Evolutionary conservation across 805 yeast species (phyloP), one percentile per base, ranked within the genome.

Genomic region (Vanderwaltozyma verrucispora): DNA sequence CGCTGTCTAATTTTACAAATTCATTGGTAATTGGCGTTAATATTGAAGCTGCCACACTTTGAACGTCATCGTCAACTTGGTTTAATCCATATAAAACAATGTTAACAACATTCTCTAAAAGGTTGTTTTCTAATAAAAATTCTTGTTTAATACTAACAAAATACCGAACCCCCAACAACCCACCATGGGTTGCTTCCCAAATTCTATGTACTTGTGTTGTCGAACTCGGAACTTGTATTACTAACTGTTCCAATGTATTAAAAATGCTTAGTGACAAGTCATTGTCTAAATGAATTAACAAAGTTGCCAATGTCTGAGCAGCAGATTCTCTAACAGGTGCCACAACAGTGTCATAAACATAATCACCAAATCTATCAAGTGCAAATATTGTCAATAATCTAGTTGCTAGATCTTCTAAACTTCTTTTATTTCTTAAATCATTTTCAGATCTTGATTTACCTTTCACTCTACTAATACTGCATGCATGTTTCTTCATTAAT

Each of bases 171-270:
- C 97, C 98, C 11, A 92, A 71, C 79, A 92, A 77, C 34, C 97
- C 99, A 48, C 97, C 98, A 65, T 92, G 98, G 41, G 92, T 83
- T 3, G 96, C 97, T 56, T 94, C 96, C 98, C 98, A 92, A 38
- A 87, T 75, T 31, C 69, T 64, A 11, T 47, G 50, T 20, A 56
- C 55, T 29, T 29, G 32, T 4, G 15, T 14, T 5, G 15, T 31
- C 2, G 11, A 11, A 29, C 11, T 20, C 4, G 64, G 51, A 30
- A 70, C 67, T 56, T 89, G 96, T 33, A 80, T 59, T 1, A 88
- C 86, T 36, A 92, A 63, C 30, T 73, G 69, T 35, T 77, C 72
- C 41, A 92, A 67, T 15, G 79, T 76, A 10, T 65, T 52, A 53
- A 87, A 89, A 0, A 85, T 75, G 34, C 71, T 67, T 8, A 75